Conservation (phyloP, 495 filamentous ascomycete genomes). For the Annulohypoxylon moriforme region DNA sequence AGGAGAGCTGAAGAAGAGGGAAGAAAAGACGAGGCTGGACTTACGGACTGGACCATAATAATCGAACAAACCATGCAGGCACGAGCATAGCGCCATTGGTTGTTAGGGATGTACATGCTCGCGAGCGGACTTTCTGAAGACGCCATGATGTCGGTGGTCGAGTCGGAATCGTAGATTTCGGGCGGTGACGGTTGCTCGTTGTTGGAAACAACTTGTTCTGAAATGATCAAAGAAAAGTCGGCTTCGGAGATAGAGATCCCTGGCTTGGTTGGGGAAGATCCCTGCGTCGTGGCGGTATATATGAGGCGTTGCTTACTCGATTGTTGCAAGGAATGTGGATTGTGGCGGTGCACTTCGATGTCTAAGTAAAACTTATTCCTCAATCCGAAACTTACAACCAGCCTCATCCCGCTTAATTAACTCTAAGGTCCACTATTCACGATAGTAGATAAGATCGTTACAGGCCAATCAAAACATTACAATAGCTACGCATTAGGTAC, state of each 20-base stretch:
- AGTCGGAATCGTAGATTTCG: background rate
- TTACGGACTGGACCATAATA: constrained; percentile 80
- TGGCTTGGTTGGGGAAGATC: background rate
- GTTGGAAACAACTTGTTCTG: background rate
- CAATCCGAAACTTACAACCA: too few relatives aligned
- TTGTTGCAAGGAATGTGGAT: background rate
- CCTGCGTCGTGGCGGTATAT: background rate
- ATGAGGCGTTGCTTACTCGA: background rate
- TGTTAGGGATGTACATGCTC: constrained; percentile 62
- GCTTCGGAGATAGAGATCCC: background rate
- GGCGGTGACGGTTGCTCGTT: background rate
- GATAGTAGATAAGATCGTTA: too few relatives aligned
- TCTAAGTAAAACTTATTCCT: too few relatives aligned
- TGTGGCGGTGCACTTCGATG: background rate
- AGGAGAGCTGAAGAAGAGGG: constrained; percentile 6
- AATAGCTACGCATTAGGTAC: constrained; percentile 1
- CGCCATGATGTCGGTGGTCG: background rate
- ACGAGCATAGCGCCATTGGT: constrained; percentile 82
- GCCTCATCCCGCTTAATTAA: background rate
- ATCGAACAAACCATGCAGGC: constrained; percentile 99
- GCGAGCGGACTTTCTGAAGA: background rate
- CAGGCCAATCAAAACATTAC: background rate
- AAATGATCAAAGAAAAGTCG: background rate
- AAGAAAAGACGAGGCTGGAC: constrained; percentile 34
- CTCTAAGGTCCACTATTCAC: too few relatives aligned